A percentile compares a stretch with the other conserved stretches of the same genome.
Conservation (phyloP, 371 early-diverging fungal genomes). For the Encephalitozoon romaleae region DNA sequence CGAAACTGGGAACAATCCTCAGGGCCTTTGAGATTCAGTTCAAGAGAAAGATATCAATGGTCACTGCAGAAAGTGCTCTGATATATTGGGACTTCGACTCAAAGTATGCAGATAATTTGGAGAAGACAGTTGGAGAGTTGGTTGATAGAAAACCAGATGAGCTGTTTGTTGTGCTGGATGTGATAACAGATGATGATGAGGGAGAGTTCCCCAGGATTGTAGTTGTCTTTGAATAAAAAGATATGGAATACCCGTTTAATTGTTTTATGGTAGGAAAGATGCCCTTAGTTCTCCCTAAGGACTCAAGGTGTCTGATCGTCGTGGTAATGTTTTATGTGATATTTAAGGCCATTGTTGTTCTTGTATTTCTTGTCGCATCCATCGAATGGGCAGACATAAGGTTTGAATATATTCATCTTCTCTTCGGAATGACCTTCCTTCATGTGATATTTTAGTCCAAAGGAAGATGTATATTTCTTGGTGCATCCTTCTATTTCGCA, state of each 20-base stretch:
- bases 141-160: constrained; percentile 15
- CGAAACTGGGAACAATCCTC: constrained; percentile 77
- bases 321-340: constrained; percentile 68
- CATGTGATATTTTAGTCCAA: constrained; percentile 62
- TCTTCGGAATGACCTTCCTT: constrained; percentile 59
- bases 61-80: constrained; percentile 81
- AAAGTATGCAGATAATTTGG: constrained; percentile 41
- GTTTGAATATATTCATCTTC: constrained; percentile 65
- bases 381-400: constrained; percentile 71
- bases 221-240: constrained; percentile 12
- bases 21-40: constrained; percentile 72
- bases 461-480: constrained; percentile 62
- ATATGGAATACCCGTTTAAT: too few relatives aligned
- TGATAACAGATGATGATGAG: constrained; percentile 26
- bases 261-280: too few relatives aligned
- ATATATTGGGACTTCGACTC: constrained; percentile 59
- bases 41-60: constrained; percentile 80
- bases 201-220: constrained; percentile 23
- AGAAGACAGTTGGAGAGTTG: constrained; percentile 43
- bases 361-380: constrained; percentile 84
- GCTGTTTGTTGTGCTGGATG: constrained; percentile 27
- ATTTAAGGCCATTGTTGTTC: constrained; percentile 87
- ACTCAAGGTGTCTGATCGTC: not conserved
- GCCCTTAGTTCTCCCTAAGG: not conserved
- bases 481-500: constrained; percentile 59